These are phyloP conservation scores for Phytophthora brassicae DNA, from an alignment of 352 stramenopile genomes.

Conservation along the genomic window DNA sequence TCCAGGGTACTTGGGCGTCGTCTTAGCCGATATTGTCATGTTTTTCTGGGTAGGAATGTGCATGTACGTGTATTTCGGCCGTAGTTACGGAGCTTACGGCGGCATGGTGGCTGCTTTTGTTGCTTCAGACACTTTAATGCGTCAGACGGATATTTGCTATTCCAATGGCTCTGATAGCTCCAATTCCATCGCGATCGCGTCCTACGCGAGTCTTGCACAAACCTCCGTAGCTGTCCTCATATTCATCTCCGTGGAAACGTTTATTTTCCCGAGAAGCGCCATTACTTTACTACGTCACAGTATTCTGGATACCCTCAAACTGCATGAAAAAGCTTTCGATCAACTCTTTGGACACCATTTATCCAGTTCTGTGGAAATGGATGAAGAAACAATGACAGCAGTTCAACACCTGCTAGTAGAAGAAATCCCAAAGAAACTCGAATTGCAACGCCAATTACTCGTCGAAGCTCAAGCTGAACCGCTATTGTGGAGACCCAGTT, in stretches of 20 bases:
- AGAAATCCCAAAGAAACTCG: conserved; percentile 51
- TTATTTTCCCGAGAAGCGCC: conserved; percentile 66
- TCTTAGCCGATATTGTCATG: conserved; percentile 51
- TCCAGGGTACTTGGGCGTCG: conserved; percentile 33
- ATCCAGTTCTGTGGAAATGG: conserved; percentile 49
- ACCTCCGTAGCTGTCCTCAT: conserved; percentile 72
- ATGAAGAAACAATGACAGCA: conserved; percentile 45
- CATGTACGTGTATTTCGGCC: conserved; percentile 72
- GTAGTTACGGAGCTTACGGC: conserved; percentile 64
- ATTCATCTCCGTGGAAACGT: conserved; percentile 70
- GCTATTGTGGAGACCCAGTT: conserved; percentile 60
- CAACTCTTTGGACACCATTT: conserved; percentile 71
- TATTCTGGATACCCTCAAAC: conserved; percentile 63
- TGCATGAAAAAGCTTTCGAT: conserved; percentile 60
- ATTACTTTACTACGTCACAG: conserved; percentile 58
- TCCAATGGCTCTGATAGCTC: conserved; percentile 39
- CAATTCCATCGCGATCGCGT: conserved; percentile 52
- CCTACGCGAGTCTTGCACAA: conserved; percentile 73
- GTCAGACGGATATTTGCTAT: conserved; percentile 58
- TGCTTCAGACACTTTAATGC: conserved; percentile 59
- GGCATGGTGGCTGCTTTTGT: conserved; percentile 75
- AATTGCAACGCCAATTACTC: conserved; percentile 55
- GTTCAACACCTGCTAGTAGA: conserved; percentile 55
- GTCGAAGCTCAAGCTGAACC: conserved; percentile 59
- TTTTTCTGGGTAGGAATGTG: conserved; percentile 75